Evolutionary conservation across 1,284 basidiomycete genomes (phyloP), one percentile per base, ranked within the genome.

Genomic region (Ganoderma leucocontextum): DNA sequence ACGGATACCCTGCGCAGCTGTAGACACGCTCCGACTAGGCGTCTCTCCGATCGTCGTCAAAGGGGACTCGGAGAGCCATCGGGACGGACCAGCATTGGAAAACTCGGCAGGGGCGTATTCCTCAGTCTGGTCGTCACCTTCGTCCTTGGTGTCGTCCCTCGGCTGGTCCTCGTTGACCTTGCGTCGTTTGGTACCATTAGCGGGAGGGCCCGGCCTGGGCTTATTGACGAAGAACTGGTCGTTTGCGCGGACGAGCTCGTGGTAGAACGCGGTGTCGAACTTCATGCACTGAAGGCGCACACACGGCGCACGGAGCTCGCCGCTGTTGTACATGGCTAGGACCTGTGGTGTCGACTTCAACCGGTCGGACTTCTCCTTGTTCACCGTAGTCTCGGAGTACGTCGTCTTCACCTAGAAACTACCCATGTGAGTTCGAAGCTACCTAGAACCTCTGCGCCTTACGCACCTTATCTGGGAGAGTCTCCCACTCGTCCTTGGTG

Each of bases 261-360:
- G 75, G 70, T 86, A 82, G 74, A 84, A 87, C 36, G 72, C 76
- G 22, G 80, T 75, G 70, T 85, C 80, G 75, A 84, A 87, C 39
- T 76, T 78, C 22, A 83, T 74, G 71, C 82, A 86, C 64, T 80
- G 78, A 41, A 88, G 75, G 41, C 78, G 79, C 52, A 87, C 83
- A 70, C 85, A 87, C 13, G 85, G 85, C 6, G 84, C 83, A 6
- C 70, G 74, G 25, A 83, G 76, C 57, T 78, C 72, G 22, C 85
- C 85, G 29, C 68, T 66, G 64, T 84, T 79, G 75, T 86, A 87
- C 38, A 81, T 80, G 7, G 73, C 73, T 29, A 75, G 72, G 35
- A 84, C 82, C 52, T 77, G 75, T 33, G 78, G 73, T 1, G 76
- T 57, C 17, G 78, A 72, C 33, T 78, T 78, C 33, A 75, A 61